Percentiles rank a stretch among this genome's conserved stretches.
phyloP scores from a whole-genome alignment of 768 basidiomycete species.

The Epithele typhae region DNA sequence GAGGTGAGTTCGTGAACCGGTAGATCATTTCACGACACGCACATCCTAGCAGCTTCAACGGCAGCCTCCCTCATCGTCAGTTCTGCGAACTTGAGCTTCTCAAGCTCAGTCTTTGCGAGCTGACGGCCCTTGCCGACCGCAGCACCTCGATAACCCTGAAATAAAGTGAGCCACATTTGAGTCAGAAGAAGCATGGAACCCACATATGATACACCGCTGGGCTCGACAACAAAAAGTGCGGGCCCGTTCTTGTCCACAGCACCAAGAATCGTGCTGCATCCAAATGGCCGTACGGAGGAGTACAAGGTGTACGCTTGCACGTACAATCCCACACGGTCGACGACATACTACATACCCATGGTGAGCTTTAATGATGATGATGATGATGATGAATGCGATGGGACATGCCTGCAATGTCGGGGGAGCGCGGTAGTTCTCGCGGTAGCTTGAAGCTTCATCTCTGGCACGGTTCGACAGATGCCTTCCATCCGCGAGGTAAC shows the following conservation, averaged over 20 bases:
- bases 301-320: constrained; percentile 96
- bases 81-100: constrained; percentile 87
- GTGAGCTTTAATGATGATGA: background rate
- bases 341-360: constrained; percentile 26
- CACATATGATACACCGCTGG: constrained; percentile 89
- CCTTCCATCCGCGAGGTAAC: constrained; percentile 89
- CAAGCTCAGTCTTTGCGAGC: constrained; percentile 95
- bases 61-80: constrained; percentile 83
- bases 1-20: background rate
- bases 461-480: constrained; percentile 81
- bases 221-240: constrained; percentile 85
- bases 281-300: constrained; percentile 96
- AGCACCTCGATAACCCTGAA: constrained; percentile 88
- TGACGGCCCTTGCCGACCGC: constrained; percentile 99
- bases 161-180: background rate
- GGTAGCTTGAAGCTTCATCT: constrained; percentile 74
- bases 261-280: constrained; percentile 88
- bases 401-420: constrained; percentile 80
- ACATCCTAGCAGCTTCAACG: constrained; percentile 94
- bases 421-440: constrained; percentile 68
- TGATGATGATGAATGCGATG: background rate
- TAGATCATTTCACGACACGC: too few relatives aligned
- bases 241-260: constrained; percentile 88
- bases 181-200: constrained; percentile 24
- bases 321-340: constrained; percentile 83